A percentile compares a stretch with the other conserved stretches of the same genome.
These are phyloP conservation scores for Parsonsia alboflavescens DNA, from an alignment of 257 asterid species.

Conservation along the genomic window DNA sequence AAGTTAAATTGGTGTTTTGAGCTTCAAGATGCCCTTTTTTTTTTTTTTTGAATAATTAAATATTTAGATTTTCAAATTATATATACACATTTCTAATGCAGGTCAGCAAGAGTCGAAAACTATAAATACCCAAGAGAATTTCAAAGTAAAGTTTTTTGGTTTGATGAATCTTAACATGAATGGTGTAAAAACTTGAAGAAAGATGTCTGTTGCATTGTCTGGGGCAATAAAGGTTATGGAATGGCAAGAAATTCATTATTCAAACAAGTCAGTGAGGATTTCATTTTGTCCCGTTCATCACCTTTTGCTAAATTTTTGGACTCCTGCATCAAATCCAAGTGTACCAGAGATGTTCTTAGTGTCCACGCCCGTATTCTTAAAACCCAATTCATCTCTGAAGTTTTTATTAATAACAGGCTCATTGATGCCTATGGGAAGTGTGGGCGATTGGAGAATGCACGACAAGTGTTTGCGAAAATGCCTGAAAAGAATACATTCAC, in stretches of 20 bases:
- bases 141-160: background rate
- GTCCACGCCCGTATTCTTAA: conserved; percentile 1
- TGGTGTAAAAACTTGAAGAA: no score
- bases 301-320: conserved; percentile 9
- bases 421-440: conserved; percentile 22
- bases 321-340: conserved; percentile 8
- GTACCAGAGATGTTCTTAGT: background rate
- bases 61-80: no score
- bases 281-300: conserved; percentile 9
- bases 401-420: conserved; percentile 12
- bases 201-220: background rate
- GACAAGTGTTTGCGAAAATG: conserved; percentile 18
- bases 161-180: background rate
- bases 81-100: no score
- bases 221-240: conserved; percentile 1
- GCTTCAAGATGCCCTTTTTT: no score
- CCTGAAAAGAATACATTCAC: conserved; percentile 13
- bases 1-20: no score
- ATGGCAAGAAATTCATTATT: conserved; percentile 11
- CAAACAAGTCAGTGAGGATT: background rate
- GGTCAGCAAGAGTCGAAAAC: no score
- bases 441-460: conserved; percentile 17
- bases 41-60: no score
- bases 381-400: conserved; percentile 5
- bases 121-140: background rate